A percentile compares a stretch with the other conserved stretches of the same genome.
phyloP scores from a whole-genome alignment of 257 asterid genomes.

The Handroanthus guayacan region DNA sequence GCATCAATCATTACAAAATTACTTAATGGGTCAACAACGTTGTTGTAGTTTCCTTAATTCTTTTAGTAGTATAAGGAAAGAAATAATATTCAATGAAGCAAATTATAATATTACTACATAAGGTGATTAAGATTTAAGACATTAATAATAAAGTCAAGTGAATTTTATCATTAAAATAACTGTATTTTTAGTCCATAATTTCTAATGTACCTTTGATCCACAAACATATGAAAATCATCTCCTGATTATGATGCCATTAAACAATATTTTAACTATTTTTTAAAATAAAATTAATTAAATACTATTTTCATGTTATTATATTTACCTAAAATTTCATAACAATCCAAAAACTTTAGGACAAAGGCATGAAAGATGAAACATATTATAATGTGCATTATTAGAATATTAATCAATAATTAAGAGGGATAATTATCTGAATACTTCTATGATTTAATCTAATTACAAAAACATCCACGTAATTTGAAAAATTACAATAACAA shows the following conservation, averaged over 20 bases:
- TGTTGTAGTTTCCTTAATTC: background rate
- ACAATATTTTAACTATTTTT: background rate
- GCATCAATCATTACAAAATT: background rate
- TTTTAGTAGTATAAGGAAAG: background rate
- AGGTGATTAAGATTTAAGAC: background rate
- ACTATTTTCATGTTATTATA: background rate
- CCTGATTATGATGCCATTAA: background rate
- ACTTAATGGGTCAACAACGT: background rate
- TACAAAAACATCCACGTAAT: too few relatives aligned
- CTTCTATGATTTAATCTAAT: too few relatives aligned
- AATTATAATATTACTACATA: background rate
- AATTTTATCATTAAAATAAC: conserved; percentile 6
- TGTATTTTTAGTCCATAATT: background rate
- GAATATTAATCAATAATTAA: too few relatives aligned
- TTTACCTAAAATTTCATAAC: background rate
- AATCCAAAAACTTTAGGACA: background rate
- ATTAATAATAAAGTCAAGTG: background rate
- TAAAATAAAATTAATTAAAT: background rate
- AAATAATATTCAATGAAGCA: background rate
- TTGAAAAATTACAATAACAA: too few relatives aligned
- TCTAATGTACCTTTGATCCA: too few relatives aligned
- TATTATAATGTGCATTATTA: background rate
- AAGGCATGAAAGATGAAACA: background rate
- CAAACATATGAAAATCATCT: too few relatives aligned
- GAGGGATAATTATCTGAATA: too few relatives aligned